Conservation (phyloP, 176 grass and related monocot genomes). For the Eleusine indica region DNA sequence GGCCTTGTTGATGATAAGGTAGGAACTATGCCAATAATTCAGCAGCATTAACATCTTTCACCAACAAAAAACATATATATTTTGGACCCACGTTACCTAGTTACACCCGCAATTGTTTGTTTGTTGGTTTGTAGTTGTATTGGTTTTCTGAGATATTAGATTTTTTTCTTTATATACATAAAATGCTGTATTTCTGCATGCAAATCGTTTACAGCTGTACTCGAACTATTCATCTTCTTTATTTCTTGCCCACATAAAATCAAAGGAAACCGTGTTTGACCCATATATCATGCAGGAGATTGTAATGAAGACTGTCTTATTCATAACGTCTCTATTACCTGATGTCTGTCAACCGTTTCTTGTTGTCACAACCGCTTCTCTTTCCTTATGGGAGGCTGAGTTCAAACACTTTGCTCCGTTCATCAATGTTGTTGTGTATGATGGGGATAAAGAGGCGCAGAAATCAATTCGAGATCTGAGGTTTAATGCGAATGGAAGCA, state of each 20-base stretch:
- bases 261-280: background rate
- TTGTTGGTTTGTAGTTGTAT: conserved; percentile 4
- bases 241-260: background rate
- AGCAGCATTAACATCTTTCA: conserved; percentile 3
- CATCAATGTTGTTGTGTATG: conserved; percentile 70
- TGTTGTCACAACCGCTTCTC: conserved; percentile 59
- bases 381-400: conserved; percentile 71
- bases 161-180: background rate
- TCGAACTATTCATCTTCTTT: background rate
- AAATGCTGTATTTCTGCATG: conserved; percentile 1
- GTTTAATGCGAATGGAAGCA: conserved; percentile 56
- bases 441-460: conserved; percentile 52
- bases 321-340: conserved; percentile 57
- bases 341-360: conserved; percentile 66
- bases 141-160: conserved; percentile 20
- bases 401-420: conserved; percentile 69
- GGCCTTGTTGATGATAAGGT: conserved; percentile 82
- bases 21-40: conserved; percentile 2
- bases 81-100: background rate
- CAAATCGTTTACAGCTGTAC: conserved; percentile 10
- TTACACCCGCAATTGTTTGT: conserved; percentile 17
- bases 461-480: conserved; percentile 63
- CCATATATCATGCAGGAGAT: conserved; percentile 58
- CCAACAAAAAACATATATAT: background rate
- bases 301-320: conserved; percentile 68